Evolutionary conservation across 306 rosid species (phyloP), one percentile per base, ranked within the genome.

Genomic region (Calophaca sinica): DNA sequence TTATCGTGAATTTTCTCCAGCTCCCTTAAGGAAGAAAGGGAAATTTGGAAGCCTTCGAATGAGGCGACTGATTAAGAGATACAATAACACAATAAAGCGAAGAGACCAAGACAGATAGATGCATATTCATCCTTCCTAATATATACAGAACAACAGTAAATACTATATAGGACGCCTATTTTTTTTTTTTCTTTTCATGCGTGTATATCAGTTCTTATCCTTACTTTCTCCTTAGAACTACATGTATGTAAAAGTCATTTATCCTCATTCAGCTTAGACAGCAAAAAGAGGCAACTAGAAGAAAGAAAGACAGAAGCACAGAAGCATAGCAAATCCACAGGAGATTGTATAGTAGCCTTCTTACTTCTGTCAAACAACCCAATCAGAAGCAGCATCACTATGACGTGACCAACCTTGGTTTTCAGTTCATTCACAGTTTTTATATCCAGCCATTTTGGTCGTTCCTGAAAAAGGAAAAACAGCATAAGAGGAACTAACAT

Each of bases 341-440:
- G 90, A 67, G 98, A 38, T 31, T 85, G 81, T 69, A 94, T 89
- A 2, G 61, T 68, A 61, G 90, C 96, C 79, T 86, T 87, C 89
- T 89, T 94, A 75, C 93, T 88, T 86, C 83, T 94, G 69, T 94
- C 98, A 49, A 88, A 82, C 81, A 88, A 70, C 38, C 98, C 97
- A 62, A 94, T 94, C 53, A 91, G 86, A 82, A 94, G 98, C 72
- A 94, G 86, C 99, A 94, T 94, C 75, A 94, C 97, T 85, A 92
- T 94, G 1, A 94, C 97, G 76, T 92, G 97, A 32, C 97, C 99
- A 39, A 94, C 60, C 88, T 94, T 94, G 15, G 97, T 92, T 85
- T 94, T 94, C 79, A 92, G 89, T 79, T 92, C 97, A 75, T 90
- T 76, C 11, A 94, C 96, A 0, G 93, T 86, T 63, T 79, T 87